Conservation (phyloP, 495 filamentous ascomycete species). For the Aspergillus cavernicola region DNA sequence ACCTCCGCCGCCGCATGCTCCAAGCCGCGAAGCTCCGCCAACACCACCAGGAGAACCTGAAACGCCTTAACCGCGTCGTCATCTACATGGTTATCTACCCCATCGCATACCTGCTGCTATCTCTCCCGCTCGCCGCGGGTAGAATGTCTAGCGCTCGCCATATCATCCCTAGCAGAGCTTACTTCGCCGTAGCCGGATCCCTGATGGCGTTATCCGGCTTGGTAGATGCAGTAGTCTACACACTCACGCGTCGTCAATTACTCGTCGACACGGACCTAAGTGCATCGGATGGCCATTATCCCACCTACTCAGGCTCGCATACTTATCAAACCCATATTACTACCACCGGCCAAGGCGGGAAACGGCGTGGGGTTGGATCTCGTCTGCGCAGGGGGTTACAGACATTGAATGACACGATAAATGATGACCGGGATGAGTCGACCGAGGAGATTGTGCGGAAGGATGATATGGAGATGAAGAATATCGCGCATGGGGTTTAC, state of each 20-base stretch:
- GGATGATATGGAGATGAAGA: conserved; percentile 29
- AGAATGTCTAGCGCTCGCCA: conserved; percentile 58
- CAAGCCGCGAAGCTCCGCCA: conserved; percentile 34
- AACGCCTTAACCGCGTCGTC: conserved; percentile 47
- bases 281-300: conserved; percentile 28
- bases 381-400: conserved; percentile 24
- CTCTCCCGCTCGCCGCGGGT: conserved; percentile 63
- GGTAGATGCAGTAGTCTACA: conserved; percentile 68
- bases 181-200: conserved; percentile 64
- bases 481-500: conserved; percentile 32
- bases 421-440: conserved; percentile 31
- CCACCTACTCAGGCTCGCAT: conserved; percentile 14
- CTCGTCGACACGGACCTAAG: conserved; percentile 36
- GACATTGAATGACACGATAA: conserved; percentile 19
- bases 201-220: conserved; percentile 68
- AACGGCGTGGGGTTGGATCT: conserved; percentile 18
- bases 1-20: conserved; percentile 45
- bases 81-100: conserved; percentile 72
- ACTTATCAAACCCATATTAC: conserved; percentile 31
- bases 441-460: conserved; percentile 39
- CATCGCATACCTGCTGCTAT: conserved; percentile 64
- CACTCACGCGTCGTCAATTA: conserved; percentile 43
- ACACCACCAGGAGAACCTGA: conserved; percentile 34
- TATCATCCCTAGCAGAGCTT: conserved; percentile 46
- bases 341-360: conserved; percentile 17